Conservation (phyloP, 805 yeast genomes). For the Candida mattraensis region DNA sequence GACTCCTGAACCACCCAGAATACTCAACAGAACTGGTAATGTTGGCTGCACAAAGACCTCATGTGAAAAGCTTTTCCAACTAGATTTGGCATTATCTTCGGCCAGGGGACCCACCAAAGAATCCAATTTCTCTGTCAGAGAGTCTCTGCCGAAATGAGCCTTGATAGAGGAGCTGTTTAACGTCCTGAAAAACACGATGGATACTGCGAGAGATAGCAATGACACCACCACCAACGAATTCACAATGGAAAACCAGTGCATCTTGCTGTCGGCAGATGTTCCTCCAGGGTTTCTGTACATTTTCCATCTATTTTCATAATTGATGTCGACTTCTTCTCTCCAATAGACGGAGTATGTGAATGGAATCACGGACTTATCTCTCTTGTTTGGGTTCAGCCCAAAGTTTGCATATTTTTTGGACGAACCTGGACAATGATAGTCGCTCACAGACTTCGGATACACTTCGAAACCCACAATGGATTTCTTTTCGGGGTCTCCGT, state of each 20-base stretch:
- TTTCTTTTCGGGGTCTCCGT: constrained; percentile 37
- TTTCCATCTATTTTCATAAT: constrained; percentile 73
- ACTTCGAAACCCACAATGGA: constrained; percentile 88
- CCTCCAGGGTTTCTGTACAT: constrained; percentile 42
- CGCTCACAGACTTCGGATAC: constrained; percentile 77
- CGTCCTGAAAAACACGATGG: constrained; percentile 57
- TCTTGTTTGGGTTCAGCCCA: constrained; percentile 46
- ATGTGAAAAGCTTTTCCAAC: constrained; percentile 55
- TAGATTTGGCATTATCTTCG: constrained; percentile 16
- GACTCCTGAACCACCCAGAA: constrained; percentile 70
- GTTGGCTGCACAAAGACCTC: constrained; percentile 58
- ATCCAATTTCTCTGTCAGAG: constrained; percentile 17
- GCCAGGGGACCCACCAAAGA: constrained; percentile 11
- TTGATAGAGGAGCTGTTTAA: constrained; percentile 50
- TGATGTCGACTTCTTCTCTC: constrained; percentile 73
- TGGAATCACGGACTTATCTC: constrained; percentile 52
- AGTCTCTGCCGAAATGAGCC: constrained; percentile 16
- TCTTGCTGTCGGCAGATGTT: constrained; percentile 53
- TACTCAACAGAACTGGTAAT: constrained; percentile 47
- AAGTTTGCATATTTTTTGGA: constrained; percentile 57
- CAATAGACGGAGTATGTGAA: constrained; percentile 86
- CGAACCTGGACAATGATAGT: constrained; percentile 72
- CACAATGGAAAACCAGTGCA: constrained; percentile 77
- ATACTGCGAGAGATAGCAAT: constrained; percentile 63
- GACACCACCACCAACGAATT: constrained; percentile 68